A percentile compares a stretch with the other conserved stretches of the same genome.
Conservation (phyloP, 148 eudicot species). For the Dianthus caryophyllus region DNA sequence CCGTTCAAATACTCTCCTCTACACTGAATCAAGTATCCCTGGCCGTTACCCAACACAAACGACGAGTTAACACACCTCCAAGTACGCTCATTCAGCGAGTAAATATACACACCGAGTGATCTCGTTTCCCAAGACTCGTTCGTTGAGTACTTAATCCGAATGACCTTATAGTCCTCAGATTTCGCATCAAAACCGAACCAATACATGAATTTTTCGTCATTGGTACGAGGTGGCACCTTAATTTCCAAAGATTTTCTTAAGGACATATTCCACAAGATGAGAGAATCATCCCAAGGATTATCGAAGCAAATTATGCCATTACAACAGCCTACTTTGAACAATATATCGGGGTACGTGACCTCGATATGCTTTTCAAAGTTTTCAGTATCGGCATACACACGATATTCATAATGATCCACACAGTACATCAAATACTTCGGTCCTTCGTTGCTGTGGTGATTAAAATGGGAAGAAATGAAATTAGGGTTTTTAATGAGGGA, state of each 20-base stretch:
- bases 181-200: not conserved
- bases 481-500: not conserved
- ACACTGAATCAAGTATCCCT: no score
- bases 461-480: not conserved
- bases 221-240: not conserved
- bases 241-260: not conserved
- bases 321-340: not conserved
- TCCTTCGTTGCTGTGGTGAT: not conserved
- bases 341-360: not conserved
- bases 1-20: no score
- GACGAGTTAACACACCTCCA: no score
- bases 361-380: not conserved
- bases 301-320: not conserved
- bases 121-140: not conserved
- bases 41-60: no score
- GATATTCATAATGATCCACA: not conserved
- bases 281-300: no score
- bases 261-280: not conserved
- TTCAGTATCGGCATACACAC: not conserved
- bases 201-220: not conserved
- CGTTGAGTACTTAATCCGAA: not conserved
- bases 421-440: not conserved
- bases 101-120: not conserved
- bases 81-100: not conserved
- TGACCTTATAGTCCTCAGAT: not conserved